These are phyloP conservation scores for Apiotrichum mycotoxinovorans DNA, from an alignment of 1,284 basidiomycete species.

Conservation along the genomic window DNA sequence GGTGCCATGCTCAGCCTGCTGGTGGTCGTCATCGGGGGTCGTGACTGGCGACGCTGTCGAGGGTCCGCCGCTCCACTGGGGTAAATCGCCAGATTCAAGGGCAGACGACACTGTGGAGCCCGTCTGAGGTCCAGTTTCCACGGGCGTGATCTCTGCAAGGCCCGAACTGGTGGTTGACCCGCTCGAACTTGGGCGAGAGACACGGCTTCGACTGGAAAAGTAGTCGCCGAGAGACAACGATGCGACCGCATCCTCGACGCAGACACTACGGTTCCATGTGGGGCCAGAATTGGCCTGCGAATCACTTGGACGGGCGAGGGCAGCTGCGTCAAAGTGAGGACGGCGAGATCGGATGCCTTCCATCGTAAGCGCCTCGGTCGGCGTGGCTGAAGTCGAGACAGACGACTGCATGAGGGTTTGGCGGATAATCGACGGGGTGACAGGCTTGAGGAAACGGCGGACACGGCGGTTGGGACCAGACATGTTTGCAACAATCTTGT, in stretches of 20 bases:
- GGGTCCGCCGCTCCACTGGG: neutral
- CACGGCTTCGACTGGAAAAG: slow-evolving; percentile 23
- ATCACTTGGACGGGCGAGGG: neutral
- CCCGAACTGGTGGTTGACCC: neutral
- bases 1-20: neutral
- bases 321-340: slow-evolving; percentile 7
- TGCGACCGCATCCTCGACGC: slow-evolving; percentile 39
- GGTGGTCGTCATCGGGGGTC: neutral
- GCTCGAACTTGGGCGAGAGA: neutral
- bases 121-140: neutral
- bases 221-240: slow-evolving; percentile 39
- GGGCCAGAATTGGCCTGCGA: neutral
- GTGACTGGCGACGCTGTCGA: neutral
- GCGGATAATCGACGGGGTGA: slow-evolving; percentile 35
- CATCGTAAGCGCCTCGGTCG: slow-evolving; percentile 1
- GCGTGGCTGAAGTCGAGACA: neutral
- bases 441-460: slow-evolving; percentile 35
- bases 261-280: slow-evolving; percentile 32
- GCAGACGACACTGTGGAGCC: neutral
- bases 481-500: neutral
- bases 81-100: neutral
- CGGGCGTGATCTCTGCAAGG: neutral
- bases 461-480: slow-evolving; percentile 4
- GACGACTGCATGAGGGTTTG: slow-evolving; percentile 19
- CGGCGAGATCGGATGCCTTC: neutral